Percentiles rank a stretch among this genome's conserved stretches.
phyloP scores from a whole-genome alignment of 164 flowering plant genomes.

The Echeveria elegans region DNA sequence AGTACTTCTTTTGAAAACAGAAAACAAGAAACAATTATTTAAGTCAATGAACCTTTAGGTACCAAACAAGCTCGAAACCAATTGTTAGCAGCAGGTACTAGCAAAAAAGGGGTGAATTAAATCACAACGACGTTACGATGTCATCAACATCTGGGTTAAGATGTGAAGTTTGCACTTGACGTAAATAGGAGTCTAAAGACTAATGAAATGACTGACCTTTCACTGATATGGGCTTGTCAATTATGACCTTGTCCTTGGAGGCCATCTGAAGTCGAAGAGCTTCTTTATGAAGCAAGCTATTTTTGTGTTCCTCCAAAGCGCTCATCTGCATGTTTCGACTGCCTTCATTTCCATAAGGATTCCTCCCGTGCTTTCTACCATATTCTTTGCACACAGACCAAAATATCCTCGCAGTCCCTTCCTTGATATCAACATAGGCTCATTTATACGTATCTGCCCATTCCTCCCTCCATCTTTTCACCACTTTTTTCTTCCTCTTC shows the following conservation, averaged over 20 bases:
- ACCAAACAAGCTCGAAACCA: neutral
- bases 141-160: neutral
- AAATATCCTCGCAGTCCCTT: conserved; percentile 91
- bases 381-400: conserved; percentile 92
- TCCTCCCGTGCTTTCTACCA: conserved; percentile 92
- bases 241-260: conserved; percentile 81
- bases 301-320: conserved; percentile 95
- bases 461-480: conserved; percentile 98
- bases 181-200: neutral
- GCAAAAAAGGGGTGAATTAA: neutral
- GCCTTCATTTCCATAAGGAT: conserved; percentile 99
- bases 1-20: conserved; percentile 45
- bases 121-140: neutral
- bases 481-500: conserved; percentile 94
- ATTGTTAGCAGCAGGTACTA: neutral
- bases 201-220: conserved; percentile 51
- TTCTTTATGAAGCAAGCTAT: conserved; percentile 96
- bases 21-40: conserved; percentile 1
- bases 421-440: conserved; percentile 92
- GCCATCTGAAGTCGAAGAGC: conserved; percentile 95
- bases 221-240: conserved; percentile 74
- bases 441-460: conserved; percentile 99
- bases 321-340: conserved; percentile 99
- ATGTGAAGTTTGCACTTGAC: neutral
- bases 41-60: neutral